These are phyloP conservation scores for Flaveria trinervia DNA, from an alignment of 129 eudicot genomes.

Conservation along the genomic window DNA sequence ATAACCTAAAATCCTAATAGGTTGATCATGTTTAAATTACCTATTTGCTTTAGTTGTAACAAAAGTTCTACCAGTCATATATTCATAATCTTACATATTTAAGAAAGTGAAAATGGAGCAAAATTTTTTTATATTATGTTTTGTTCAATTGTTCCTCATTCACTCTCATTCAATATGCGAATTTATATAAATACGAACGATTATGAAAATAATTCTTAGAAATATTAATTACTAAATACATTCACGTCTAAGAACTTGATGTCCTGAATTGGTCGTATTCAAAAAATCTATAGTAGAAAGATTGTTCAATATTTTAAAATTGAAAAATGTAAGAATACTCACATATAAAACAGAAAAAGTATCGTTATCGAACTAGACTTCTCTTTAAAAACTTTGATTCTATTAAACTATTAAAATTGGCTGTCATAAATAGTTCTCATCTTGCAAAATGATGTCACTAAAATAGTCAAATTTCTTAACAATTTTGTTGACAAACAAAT, in stretches of 20 bases:
- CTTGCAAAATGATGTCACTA: background rate
- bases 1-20: background rate
- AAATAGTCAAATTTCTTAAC: background rate
- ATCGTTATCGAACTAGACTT: background rate
- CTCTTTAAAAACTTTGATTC: background rate
- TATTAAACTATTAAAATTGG: background rate
- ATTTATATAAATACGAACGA: no score
- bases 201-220: no score
- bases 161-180: background rate
- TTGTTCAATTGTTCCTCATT: background rate
- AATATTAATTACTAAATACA: background rate
- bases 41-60: background rate
- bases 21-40: background rate
- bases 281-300: background rate
- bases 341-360: background rate
- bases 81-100: background rate
- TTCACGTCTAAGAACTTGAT: background rate
- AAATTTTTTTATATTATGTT: background rate
- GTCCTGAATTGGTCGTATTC: background rate
- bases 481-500: background rate
- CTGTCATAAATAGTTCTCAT: background rate
- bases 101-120: background rate
- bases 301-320: background rate
- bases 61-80: background rate
- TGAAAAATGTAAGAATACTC: background rate